A percentile compares a stretch with the other conserved stretches of the same genome.
These are phyloP conservation scores for Cerioporus squamosus DNA, from an alignment of 1,284 basidiomycete species.

Conservation along the genomic window DNA sequence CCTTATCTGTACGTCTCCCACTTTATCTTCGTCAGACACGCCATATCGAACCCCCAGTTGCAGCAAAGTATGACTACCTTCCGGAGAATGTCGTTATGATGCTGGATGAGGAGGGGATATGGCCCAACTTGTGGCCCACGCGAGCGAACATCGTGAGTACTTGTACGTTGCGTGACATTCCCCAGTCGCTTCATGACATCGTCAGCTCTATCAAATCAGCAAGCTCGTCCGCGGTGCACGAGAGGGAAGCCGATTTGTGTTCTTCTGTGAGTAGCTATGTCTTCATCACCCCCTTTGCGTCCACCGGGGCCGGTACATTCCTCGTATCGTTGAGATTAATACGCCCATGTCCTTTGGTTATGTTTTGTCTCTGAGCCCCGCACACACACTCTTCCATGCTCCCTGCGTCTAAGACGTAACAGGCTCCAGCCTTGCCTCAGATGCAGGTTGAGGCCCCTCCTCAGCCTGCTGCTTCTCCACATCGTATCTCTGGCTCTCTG, in stretches of 20 bases:
- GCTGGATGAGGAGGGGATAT: slow-evolving; percentile 3
- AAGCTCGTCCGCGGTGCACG: slow-evolving; percentile 8
- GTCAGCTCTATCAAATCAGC: slow-evolving; percentile 10
- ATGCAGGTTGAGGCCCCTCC: too few species aligned
- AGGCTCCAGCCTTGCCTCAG: too few species aligned
- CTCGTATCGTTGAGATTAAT: too few species aligned
- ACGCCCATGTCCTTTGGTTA: too few species aligned
- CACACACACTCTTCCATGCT: too few species aligned
- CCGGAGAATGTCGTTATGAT: slow-evolving; percentile 13
- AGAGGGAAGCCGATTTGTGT: slow-evolving; percentile 19
- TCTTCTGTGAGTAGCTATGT: slow-evolving; percentile 20
- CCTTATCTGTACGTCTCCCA: slow-evolving; percentile 6
- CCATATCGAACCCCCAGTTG: neutral
- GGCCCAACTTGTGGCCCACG: slow-evolving; percentile 6
- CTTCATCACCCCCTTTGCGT: too few species aligned
- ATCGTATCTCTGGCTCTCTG: too few species aligned
- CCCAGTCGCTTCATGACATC: neutral
- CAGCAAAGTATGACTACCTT: slow-evolving; percentile 9
- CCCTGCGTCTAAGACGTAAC: too few species aligned
- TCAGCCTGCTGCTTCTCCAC: too few species aligned
- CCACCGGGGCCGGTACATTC: too few species aligned
- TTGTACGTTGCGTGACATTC: neutral
- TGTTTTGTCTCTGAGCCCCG: too few species aligned
- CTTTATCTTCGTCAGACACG: neutral
- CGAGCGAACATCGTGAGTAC: slow-evolving; percentile 21